Base-by-base conservation (phyloP, 768 basidiomycete genomes). In the Xerocomus brunneocitrinus region DNA sequence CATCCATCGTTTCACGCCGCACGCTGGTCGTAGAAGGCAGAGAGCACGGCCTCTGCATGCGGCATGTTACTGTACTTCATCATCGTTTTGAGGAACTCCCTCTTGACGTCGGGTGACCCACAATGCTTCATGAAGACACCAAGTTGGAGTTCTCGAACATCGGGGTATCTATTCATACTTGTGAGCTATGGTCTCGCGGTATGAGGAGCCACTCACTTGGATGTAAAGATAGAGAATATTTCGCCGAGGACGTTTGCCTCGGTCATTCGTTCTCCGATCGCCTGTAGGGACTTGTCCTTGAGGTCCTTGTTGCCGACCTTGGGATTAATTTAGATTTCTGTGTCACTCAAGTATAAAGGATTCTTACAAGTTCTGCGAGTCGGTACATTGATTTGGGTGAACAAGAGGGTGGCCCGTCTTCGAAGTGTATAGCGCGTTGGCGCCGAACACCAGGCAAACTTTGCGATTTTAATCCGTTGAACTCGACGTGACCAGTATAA, bases 321-420 rank as follows among this genome's bases (percentile, higher is more conserved):
- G 34, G 3, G 6, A 35, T 32, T 13, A 25, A 0, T 2, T 43
- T 19, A 50, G 40, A n/a, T n/a, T 8, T 24, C 14, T 25, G 19
- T 3, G 19, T 25, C 30, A 48, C 31, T 27, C 22, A 3, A 42
- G 27, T 8, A 22, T 12, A 25, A 28, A 28, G 8, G 7, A 50
- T n/a, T 2, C 57, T 54, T 24, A 69, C 71, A n/a, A 70, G 67
- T 24, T 60, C 46, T 5, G 72, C 70, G 0, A 72, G 54, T 48
- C 67, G 67, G 31, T 71, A 73, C 69, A 73, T 72, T 0, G 71
- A 73, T 59, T 71, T 72, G 8, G 71, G 70, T 14, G 70, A 71
- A 49, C 70, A 71, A 8, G 47, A 28, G 3, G 59, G 59, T 60
- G 40, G 24, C 10, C 51, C 46, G 8, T 54, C 49, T 40, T 32